A percentile compares a stretch with the other conserved stretches of the same genome.
These are phyloP conservation scores for Cydonia oblonga DNA, from an alignment of 331 rosid species.

Conservation along the genomic window DNA sequence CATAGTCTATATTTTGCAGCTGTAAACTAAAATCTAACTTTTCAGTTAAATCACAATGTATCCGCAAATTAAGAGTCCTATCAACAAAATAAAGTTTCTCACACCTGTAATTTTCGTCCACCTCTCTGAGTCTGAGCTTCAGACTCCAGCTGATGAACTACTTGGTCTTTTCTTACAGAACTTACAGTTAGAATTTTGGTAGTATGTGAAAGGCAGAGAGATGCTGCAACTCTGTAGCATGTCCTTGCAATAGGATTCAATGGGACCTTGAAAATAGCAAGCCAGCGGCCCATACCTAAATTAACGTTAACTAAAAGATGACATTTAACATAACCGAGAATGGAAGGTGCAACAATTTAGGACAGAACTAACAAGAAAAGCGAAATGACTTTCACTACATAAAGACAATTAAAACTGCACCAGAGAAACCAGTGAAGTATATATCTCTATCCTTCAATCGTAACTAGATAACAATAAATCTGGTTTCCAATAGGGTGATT, in stretches of 20 bases:
- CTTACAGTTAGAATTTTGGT: conserved; percentile 42
- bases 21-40: conserved; percentile 38
- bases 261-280: conserved; percentile 67
- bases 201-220: conserved; percentile 54
- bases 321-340: background rate
- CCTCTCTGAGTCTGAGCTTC: conserved; percentile 26
- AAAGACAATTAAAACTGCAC: no score
- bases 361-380: no score
- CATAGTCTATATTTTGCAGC: background rate
- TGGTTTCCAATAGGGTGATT: no score
- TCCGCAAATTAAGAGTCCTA: conserved; percentile 54
- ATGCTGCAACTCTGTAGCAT: conserved; percentile 61
- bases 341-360: no score
- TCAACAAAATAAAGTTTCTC: conserved; percentile 54
- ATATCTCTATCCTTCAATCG: no score
- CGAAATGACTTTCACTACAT: no score
- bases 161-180: conserved; percentile 41
- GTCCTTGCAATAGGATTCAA: conserved; percentile 22
- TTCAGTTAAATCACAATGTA: conserved; percentile 81
- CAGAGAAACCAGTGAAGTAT: no score
- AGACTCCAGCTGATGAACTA: conserved; percentile 46
- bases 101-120: conserved; percentile 34
- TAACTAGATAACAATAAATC: no score
- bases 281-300: conserved; percentile 58
- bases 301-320: background rate